Evolutionary conservation across 2,329 filamentous ascomycete genomes (phyloP), one percentile per base, ranked within the genome.

Genomic region (Calonectria leucothoes): DNA sequence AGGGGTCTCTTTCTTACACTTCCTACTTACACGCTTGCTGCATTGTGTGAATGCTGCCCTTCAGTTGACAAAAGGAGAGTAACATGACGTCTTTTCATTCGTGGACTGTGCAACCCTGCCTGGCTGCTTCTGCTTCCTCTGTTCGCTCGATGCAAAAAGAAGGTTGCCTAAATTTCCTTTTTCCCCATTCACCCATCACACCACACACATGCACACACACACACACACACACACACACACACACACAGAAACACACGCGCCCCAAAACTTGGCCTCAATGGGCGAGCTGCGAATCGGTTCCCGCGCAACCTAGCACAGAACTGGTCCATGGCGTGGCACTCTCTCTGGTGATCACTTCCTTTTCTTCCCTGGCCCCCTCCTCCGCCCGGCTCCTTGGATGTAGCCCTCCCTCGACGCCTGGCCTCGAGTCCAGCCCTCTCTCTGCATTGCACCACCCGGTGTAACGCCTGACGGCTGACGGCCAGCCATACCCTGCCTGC

Each of bases 291-390:
- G n/a, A 45, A 61, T 52, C 42, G 52, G 63, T 23, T 66, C 51
- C 67, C 63, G 69, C 63, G 31, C 31, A 11, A 45, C 31, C 29
- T 15, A 51, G 63, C 63, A 52, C 33, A 37, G 63, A 66, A 67
- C 48, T 55, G 64, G 70, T 31, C 45, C 45, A 69, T 68, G 52
- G 27, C 42, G 64, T 67, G 63, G 25, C n/a, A 52, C 59, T 64
- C 59, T 27, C 20, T 3, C n/a, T 59, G n/a, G 35, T 51, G 69
- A 71, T 45, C 63, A 49, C 52, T 71, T 67, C 64, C 69, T 23
- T 14, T 39, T 42, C 20, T 39, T 42, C 33, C 45, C 20, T n/a
- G 11, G 33, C 27, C 29, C 33, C 23, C 15, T 5, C 2, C 42
- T 10, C 33, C 12, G 10, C 37, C 25, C 6, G 2, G 25, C 37